Evolutionary conservation across 2,329 filamentous ascomycete genomes (phyloP).

Genomic region (Hypoxylon sp.): DNA sequence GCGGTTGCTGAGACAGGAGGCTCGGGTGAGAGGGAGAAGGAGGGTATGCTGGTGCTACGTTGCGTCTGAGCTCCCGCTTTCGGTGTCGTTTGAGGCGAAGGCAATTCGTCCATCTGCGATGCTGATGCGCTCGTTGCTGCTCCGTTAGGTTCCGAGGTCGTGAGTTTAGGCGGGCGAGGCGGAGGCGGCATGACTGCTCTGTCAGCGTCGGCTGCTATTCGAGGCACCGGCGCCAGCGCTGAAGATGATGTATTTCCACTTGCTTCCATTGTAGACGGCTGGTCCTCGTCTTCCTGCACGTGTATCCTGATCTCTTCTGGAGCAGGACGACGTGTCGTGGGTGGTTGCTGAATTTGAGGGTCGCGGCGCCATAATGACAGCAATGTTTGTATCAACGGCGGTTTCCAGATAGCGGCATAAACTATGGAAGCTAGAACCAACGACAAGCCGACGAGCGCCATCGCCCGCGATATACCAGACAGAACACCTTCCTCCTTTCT

Average conservation of each 20-base stretch:
- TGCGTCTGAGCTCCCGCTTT: constrained; percentile 59
- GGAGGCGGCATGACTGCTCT: constrained; percentile 59
- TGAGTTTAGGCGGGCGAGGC: constrained; percentile 45
- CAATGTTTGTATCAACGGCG: constrained; percentile 63
- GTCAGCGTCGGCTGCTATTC: constrained; percentile 51
- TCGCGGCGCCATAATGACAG: constrained; percentile 54
- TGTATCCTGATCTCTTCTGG: constrained; percentile 18
- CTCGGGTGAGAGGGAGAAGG: constrained; percentile 61
- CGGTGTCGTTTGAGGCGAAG: constrained; percentile 64
- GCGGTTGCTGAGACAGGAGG: constrained; percentile 51
- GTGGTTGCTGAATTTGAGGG: constrained; percentile 50
- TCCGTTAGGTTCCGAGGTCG: constrained; percentile 37
- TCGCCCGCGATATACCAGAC: constrained; percentile 51
- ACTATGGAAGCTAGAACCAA: constrained; percentile 73
- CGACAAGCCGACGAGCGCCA: constrained; percentile 73
- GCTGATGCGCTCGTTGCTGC: constrained; percentile 14
- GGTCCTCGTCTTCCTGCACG: constrained; percentile 21
- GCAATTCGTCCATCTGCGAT: constrained; percentile 21
- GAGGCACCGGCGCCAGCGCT: constrained; percentile 41
- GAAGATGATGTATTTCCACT: constrained; percentile 23
- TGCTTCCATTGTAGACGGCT: neutral
- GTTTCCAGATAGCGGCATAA: constrained; percentile 68
- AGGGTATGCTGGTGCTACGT: constrained; percentile 58
- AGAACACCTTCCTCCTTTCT: constrained; percentile 2
- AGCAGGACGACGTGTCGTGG: constrained; percentile 38